A percentile compares a stretch with the other conserved stretches of the same genome.
Conservation (phyloP, 352 stramenopile species). For the Phytophthora citricola region DNA sequence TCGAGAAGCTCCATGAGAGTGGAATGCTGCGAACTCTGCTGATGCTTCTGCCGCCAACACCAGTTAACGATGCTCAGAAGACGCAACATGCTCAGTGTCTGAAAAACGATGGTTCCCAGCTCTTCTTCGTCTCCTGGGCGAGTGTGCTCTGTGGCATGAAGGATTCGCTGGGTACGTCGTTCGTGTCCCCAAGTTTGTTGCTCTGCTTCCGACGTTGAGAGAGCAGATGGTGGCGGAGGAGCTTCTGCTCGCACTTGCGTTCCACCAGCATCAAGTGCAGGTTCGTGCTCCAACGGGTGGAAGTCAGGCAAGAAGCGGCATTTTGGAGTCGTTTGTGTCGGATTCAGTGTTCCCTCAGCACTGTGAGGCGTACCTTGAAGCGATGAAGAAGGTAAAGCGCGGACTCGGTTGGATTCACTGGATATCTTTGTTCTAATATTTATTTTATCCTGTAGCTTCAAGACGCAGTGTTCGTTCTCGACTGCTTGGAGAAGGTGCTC, state of each 20-base stretch:
- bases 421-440: background rate
- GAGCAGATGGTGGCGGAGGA: slow-evolving; percentile 42
- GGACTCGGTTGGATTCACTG: background rate
- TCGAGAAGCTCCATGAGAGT: slow-evolving; percentile 50
- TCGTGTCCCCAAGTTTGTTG: slow-evolving; percentile 49
- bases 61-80: background rate
- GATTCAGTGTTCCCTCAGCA: slow-evolving; percentile 34
- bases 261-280: slow-evolving; percentile 46
- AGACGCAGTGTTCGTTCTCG: slow-evolving; percentile 44
- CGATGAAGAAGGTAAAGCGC: slow-evolving; percentile 47
- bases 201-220: slow-evolving; percentile 36
- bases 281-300: background rate
- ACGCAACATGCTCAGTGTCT: slow-evolving; percentile 4
- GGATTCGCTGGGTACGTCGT: slow-evolving; percentile 50
- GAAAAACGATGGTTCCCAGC: slow-evolving; percentile 43
- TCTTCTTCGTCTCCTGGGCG: slow-evolving; percentile 55
- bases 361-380: slow-evolving; percentile 41
- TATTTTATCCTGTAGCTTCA: slow-evolving; percentile 35
- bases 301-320: slow-evolving; percentile 4
- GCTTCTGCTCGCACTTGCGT: slow-evolving; percentile 45
- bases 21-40: slow-evolving; percentile 54
- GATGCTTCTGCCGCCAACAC: slow-evolving; percentile 41
- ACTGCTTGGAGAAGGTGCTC: slow-evolving; percentile 41
- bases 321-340: slow-evolving; percentile 43
- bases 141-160: slow-evolving; percentile 59